phyloP scores from a whole-genome alignment of 495 filamentous ascomycete genomes.

The Evansstolkia leycettana region DNA sequence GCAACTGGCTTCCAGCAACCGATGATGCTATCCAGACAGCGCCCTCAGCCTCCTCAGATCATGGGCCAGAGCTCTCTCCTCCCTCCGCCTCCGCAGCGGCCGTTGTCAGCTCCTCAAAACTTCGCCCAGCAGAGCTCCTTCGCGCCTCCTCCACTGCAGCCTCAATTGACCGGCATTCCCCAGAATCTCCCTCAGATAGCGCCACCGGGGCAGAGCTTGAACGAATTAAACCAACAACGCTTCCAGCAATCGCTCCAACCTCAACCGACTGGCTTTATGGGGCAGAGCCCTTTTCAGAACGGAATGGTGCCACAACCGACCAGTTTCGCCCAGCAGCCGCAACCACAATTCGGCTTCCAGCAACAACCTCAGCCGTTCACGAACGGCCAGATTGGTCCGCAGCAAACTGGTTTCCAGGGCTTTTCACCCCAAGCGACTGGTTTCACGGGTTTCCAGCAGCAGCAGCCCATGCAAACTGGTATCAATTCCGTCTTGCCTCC shows the following conservation, averaged over 20 bases:
- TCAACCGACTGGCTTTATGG: slow-evolving; percentile 45
- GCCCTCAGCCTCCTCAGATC: slow-evolving; percentile 59
- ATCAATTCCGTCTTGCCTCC: slow-evolving; percentile 34
- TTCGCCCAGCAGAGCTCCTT: slow-evolving; percentile 60
- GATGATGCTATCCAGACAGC: slow-evolving; percentile 44
- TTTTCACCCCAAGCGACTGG: slow-evolving; percentile 9
- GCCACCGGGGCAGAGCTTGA: slow-evolving; percentile 62
- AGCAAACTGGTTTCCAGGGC: slow-evolving; percentile 53
- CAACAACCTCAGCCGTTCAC: slow-evolving; percentile 44
- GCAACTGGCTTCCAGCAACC: slow-evolving; percentile 36
- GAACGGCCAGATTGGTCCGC: slow-evolving; percentile 39
- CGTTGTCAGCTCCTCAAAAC: slow-evolving; percentile 81
- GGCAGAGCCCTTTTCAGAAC: slow-evolving; percentile 35
- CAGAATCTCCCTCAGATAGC: slow-evolving; percentile 41
- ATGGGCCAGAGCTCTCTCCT: slow-evolving; percentile 53
- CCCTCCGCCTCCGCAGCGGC: slow-evolving; percentile 71
- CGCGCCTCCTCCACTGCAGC: slow-evolving; percentile 61
- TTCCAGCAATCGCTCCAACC: slow-evolving; percentile 39
- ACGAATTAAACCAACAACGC: slow-evolving; percentile 57
- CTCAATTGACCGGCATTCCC: slow-evolving; percentile 70
- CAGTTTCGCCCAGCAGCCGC: slow-evolving; percentile 36
- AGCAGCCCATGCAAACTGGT: slow-evolving; percentile 37
- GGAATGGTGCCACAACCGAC: slow-evolving; percentile 40
- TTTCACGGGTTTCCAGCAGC: slow-evolving; percentile 26
- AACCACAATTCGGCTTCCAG: slow-evolving; percentile 39